Evolutionary conservation across 1,139 yeast species (phyloP).

Genomic region (Cylindricascospora bacillispora): DNA sequence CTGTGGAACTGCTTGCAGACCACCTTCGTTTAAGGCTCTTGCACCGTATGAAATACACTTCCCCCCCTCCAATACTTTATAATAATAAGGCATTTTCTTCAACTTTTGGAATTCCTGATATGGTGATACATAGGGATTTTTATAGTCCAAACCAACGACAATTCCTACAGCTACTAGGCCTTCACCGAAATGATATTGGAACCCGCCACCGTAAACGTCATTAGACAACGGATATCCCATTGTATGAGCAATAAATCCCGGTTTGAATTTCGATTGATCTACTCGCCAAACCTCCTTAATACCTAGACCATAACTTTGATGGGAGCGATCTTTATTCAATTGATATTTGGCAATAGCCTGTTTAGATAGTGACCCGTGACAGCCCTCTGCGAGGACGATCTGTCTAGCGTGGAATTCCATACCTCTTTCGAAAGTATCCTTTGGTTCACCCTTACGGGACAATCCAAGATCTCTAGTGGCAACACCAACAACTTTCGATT

Average conservation of each 20-base stretch:
- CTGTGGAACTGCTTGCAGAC: slow-evolving; percentile 81
- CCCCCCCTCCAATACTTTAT: slow-evolving; percentile 70
- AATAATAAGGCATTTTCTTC: slow-evolving; percentile 83
- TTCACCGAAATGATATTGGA: slow-evolving; percentile 93
- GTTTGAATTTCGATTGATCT: slow-evolving; percentile 63
- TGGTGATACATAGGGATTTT: slow-evolving; percentile 89
- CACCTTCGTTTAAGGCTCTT: slow-evolving; percentile 93
- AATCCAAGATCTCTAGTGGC: slow-evolving; percentile 92
- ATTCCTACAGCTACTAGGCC: slow-evolving; percentile 81
- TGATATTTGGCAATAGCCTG: slow-evolving; percentile 56
- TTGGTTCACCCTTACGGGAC: slow-evolving; percentile 60
- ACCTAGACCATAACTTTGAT: slow-evolving; percentile 91
- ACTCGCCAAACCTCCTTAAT: slow-evolving; percentile 97
- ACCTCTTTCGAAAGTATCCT: slow-evolving; percentile 77
- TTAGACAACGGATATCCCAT: slow-evolving; percentile 76
- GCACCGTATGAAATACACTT: slow-evolving; percentile 91
- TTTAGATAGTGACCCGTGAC: slow-evolving; percentile 87
- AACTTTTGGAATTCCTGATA: slow-evolving; percentile 89
- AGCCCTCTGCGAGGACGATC: slow-evolving; percentile 89
- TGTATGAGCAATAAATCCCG: slow-evolving; percentile 77
- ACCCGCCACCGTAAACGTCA: slow-evolving; percentile 88
- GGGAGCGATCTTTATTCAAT: slow-evolving; percentile 42
- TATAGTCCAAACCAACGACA: slow-evolving; percentile 85
- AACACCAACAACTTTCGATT: slow-evolving; percentile 57
- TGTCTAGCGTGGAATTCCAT: slow-evolving; percentile 89